Percentiles rank a stretch among this genome's conserved stretches.
Conservation (phyloP, 306 rosid species). For the Medicago lupulina region DNA sequence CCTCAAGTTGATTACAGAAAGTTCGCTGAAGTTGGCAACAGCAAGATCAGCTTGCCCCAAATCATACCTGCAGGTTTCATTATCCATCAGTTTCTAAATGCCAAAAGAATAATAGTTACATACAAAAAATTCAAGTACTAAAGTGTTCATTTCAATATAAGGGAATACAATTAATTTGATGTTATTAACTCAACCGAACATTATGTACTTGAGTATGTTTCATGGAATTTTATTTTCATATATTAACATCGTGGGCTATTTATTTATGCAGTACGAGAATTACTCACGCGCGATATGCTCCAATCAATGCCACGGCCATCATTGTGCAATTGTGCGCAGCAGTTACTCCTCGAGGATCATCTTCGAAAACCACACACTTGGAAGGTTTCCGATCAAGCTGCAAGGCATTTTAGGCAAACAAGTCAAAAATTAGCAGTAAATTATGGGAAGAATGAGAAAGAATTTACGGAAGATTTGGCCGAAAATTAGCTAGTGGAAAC, state of each 20-base stretch:
- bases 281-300: conserved; percentile 90
- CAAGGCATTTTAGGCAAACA: conserved; percentile 40
- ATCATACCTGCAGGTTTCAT: conserved; percentile 70
- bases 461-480: conserved; percentile 14
- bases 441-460: conserved; percentile 2
- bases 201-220: conserved; percentile 2
- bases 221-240: conserved; percentile 14
- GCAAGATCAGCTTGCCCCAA: conserved; percentile 98
- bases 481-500: conserved; percentile 8
- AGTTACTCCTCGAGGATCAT: conserved; percentile 94
- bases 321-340: conserved; percentile 98
- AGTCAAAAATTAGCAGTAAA: conserved; percentile 36
- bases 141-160: conserved; percentile 4
- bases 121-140: neutral
- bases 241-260: conserved; percentile 8
- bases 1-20: conserved; percentile 92
- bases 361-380: conserved; percentile 96
- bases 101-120: conserved; percentile 17
- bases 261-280: conserved; percentile 21
- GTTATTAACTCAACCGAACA: neutral
- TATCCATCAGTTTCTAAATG: conserved; percentile 37
- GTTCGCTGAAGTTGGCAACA: conserved; percentile 85
- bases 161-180: conserved; percentile 13
- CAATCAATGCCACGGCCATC: conserved; percentile 96
- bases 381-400: conserved; percentile 97